Evolutionary conservation across 1,284 basidiomycete species (phyloP).

Genomic region (Sutorius eximius): DNA sequence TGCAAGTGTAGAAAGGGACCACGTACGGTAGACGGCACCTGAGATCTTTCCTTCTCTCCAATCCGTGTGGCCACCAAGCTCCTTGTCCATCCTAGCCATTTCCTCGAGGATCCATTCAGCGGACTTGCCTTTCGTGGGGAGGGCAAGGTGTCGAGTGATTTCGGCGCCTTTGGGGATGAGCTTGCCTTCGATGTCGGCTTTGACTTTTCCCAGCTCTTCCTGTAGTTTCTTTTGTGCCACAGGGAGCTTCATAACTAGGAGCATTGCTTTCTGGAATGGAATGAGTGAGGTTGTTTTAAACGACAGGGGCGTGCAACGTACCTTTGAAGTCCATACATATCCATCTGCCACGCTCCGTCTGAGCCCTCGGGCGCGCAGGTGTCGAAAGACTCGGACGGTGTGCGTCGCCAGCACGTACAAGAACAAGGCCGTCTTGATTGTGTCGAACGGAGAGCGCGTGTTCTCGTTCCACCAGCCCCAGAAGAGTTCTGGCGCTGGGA

Average conservation of each 20-base stretch:
- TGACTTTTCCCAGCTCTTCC: conserved; percentile 68
- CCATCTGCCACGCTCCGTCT: conserved; percentile 49
- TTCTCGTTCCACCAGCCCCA: conserved; percentile 16
- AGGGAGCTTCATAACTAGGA: conserved; percentile 68
- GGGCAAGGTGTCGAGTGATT: conserved; percentile 60
- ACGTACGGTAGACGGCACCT: conserved; percentile 86
- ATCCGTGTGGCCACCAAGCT: conserved; percentile 45
- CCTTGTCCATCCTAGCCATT: conserved; percentile 76
- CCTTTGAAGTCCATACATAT: conserved; percentile 60
- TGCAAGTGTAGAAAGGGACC: neutral
- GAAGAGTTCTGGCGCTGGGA: conserved; percentile 6
- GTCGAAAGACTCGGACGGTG: conserved; percentile 55
- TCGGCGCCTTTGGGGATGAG: conserved; percentile 64
- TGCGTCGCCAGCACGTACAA: conserved; percentile 60
- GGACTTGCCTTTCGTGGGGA: conserved; percentile 70
- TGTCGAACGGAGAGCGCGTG: conserved; percentile 38
- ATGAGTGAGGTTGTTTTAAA: neutral
- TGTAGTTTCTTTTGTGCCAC: conserved; percentile 66
- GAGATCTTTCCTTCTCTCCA: conserved; percentile 82
- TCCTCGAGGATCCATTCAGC: conserved; percentile 79
- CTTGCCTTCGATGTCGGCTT: conserved; percentile 63
- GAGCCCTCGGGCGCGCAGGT: conserved; percentile 76
- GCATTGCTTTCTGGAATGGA: conserved; percentile 47
- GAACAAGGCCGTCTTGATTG: conserved; percentile 61
- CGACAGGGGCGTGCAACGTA: conserved; percentile 30